A percentile compares a stretch with the other conserved stretches of the same genome.
Conservation (phyloP, 148 eudicot species). For the Vaccinium corymbosum region DNA sequence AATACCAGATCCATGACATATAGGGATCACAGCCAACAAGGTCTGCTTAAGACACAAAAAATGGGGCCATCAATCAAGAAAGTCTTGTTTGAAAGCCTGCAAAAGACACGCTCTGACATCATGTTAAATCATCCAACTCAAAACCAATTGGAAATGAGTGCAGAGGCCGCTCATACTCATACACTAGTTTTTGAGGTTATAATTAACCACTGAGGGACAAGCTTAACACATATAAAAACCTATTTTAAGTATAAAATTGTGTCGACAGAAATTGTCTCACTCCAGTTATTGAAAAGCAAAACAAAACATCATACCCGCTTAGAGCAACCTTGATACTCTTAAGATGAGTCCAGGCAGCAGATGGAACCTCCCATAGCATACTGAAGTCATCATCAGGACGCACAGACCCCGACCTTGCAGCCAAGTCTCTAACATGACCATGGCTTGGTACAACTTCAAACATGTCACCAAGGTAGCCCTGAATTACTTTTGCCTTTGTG, state of each 20-base stretch:
- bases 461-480: conserved; percentile 94
- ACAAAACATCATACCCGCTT: conserved; percentile 52
- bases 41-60: no score
- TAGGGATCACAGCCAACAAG: no score
- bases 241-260: not conserved
- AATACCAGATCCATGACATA: no score
- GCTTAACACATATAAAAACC: not conserved
- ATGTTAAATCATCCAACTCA: no score
- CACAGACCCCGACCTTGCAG: conserved; percentile 94
- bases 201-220: no score
- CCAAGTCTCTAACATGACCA: conserved; percentile 99
- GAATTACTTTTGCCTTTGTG: conserved; percentile 94
- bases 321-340: conserved; percentile 91
- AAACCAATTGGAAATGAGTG: no score
- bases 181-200: no score
- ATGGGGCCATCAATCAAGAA: no score
- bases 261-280: not conserved
- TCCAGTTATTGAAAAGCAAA: not conserved
- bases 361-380: conserved; percentile 99
- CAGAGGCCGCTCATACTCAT: no score
- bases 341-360: conserved; percentile 97
- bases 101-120: no score
- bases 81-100: no score
- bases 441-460: conserved; percentile 92
- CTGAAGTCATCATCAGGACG: conserved; percentile 92